Base-by-base conservation (phyloP, 2,329 filamentous ascomycete species). In the Botrytis galanthina region DNA sequence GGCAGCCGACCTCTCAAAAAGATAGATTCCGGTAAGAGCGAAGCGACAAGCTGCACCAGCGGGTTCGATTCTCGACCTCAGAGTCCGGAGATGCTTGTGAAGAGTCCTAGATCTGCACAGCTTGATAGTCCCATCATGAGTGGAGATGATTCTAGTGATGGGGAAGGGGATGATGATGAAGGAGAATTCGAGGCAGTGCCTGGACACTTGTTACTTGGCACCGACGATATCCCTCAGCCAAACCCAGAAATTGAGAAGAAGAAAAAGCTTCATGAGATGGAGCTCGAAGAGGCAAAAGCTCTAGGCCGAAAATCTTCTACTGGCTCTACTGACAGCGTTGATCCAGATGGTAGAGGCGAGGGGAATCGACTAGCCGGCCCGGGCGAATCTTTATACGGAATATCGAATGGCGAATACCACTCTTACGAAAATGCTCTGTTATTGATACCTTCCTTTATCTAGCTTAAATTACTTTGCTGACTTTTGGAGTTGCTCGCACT, bases 181-280 rank as follows among this genome's bases (percentile, higher is more conserved):
- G 80, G 79, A 37, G 80, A 82, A 63, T 82, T 82, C 48, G 81
- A 81, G 67, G 77, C 74, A 16, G 73, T 78, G 16, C 62, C 78
- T n/a, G 81, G 79, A 1, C 75, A 78, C 32, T 66, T 74, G 29
- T 71, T 81, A n/a, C 57, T 81, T 5, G 74, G 62, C 10, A 75
- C 78, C 42, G 74, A 76, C 70, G 35, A 68, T 46, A 22, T 16
- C 37, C 20, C 57, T 26, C 73, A 73, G n/a, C 75, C 75, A 8
- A 74, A 67, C 37, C 74, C 77, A n/a, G 76, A 79, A 37, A 72
- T 76, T 68, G 75, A 78, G 70, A 79, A 85, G 76, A 87, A 88
- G 80, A 84, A 87, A 73, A 86, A 85, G 71, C 82, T 90, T 26
- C 88, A 89, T 78, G 84, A 85, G 77, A 90, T 90, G 88, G 88